Conservation (phyloP, 164 flowering plant species). For the Magnolia kwangsiensis region DNA sequence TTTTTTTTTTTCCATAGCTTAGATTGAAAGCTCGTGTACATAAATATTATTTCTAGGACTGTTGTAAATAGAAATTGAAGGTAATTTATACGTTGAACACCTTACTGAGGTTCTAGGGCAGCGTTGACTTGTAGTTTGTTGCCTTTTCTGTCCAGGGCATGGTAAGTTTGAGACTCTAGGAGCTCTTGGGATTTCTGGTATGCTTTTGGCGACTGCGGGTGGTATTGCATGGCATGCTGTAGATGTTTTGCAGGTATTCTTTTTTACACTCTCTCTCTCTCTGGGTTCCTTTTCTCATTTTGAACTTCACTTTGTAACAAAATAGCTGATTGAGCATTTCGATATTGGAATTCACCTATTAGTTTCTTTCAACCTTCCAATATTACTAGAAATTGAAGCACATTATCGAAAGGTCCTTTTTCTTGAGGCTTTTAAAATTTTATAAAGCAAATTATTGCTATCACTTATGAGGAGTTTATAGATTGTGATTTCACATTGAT, state of each 20-base stretch:
- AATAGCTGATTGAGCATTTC: not conserved
- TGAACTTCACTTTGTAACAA: not conserved
- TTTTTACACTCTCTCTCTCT: not conserved
- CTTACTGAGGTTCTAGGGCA: not conserved
- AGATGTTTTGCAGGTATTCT: conserved; percentile 61
- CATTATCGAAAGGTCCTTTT: not conserved
- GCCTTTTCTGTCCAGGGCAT: conserved; percentile 61
- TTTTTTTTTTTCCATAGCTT: not conserved
- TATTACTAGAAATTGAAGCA: not conserved
- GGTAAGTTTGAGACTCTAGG: conserved; percentile 97
- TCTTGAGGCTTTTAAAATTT: not conserved
- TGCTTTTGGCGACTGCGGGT: conserved; percentile 88
- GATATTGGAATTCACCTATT: not conserved
- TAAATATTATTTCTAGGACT: not conserved
- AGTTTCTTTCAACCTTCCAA: not conserved
- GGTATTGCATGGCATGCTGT: conserved; percentile 96
- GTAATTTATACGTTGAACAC: not conserved
- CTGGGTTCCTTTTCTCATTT: not conserved
- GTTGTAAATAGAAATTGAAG: not conserved
- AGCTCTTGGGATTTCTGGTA: conserved; percentile 91
- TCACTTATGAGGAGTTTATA: not conserved
- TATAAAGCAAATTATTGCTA: not conserved
- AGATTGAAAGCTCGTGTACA: not conserved
- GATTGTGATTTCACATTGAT: not conserved
- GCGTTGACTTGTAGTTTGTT: conserved; percentile 3